A percentile compares a stretch with the other conserved stretches of the same genome.
Conservation (phyloP, 495 filamentous ascomycete genomes). For the Pseudotulostoma volvatum region DNA sequence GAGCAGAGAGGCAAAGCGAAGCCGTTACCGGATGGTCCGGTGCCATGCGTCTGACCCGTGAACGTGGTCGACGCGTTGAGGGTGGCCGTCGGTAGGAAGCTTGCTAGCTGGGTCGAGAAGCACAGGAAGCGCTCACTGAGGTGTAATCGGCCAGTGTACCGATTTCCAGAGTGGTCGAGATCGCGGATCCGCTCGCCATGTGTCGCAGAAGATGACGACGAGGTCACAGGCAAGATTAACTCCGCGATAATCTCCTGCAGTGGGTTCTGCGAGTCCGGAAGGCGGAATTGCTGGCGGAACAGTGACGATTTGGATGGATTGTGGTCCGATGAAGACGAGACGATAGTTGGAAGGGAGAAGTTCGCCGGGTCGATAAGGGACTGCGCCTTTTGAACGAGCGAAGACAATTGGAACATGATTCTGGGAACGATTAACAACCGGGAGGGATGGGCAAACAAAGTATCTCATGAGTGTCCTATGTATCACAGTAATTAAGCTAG, state of each 20-base stretch:
- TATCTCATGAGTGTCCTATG: too few relatives aligned
- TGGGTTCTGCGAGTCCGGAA: conserved; percentile 80
- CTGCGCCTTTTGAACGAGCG: conserved; percentile 87
- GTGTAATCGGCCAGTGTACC: conserved; percentile 86
- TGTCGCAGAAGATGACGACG: conserved; percentile 25
- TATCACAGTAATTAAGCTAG: too few relatives aligned
- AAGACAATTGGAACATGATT: conserved; percentile 62
- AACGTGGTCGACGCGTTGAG: conserved; percentile 57
- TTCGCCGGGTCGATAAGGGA: conserved; percentile 79
- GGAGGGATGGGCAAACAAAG: too few relatives aligned
- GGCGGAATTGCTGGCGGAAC: conserved; percentile 91
- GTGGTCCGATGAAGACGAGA: conserved; percentile 41
- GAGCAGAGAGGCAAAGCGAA: conserved; percentile 91
- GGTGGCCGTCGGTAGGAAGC: conserved; percentile 66
- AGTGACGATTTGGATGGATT: conserved; percentile 80
- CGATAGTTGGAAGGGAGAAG: conserved; percentile 42
- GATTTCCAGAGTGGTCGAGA: conserved; percentile 45
- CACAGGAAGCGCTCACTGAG: conserved; percentile 87
- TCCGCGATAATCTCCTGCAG: conserved; percentile 93
- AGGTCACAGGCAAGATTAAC: conserved; percentile 58
- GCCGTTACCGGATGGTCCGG: conserved; percentile 86
- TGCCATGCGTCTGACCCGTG: conserved; percentile 77
- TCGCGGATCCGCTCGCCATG: conserved; percentile 47
- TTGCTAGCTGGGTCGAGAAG: conserved; percentile 85
- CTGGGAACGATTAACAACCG: neutral